Evolutionary conservation across 2,329 filamentous ascomycete species (phyloP), one percentile per base, ranked within the genome.

Genomic region (Emmonsiellopsis sp.): DNA sequence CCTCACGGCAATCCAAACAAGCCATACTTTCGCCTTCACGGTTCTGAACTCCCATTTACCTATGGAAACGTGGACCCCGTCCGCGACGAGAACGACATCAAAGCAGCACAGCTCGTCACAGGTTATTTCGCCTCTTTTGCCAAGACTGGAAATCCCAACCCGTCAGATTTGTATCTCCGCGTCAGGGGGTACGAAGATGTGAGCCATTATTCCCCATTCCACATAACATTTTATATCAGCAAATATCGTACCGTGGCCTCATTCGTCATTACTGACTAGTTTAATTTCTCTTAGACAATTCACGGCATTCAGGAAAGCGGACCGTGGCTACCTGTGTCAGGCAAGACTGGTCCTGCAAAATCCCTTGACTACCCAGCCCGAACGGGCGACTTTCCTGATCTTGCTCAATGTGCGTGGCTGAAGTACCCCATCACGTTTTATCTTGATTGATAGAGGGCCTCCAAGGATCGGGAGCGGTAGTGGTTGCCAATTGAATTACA

Each of bases 331-430:
- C 37, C 37, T 11, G 3, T 40, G 6, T 40, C 37, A 15, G 37
- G 37, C 11, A 40, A 15, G 15, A 40, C 11, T 6, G 37, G 37
- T 6, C 37, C 37, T 40, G 37, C 11, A 15, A 40, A 40, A 15
- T 40, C 37, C 11, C 37, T 40, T 15, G 73, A 76, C 56, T 73
- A 76, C 55, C 67, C 79, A 55, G 74, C 76, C 63, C 59, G 65
- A 58, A 64, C 62, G 45, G 67, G 63, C 0, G 58, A 62, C 0
- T 82, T 80, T 56, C 67, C 71, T 31, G 79, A 82, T 65, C 59
- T 73, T 55, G 61, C 72, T 60, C 77, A 82, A 67, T 82, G 79
- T 57, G 68, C 69, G 10, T 71, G 67, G 43, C 58, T 79, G 51
- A 73, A 73, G 2, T 68, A 79, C 57, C 70, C 72, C 7, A 59